Base-by-base conservation (phyloP, 495 filamentous ascomycete species). In the Penicillium paxilli region DNA sequence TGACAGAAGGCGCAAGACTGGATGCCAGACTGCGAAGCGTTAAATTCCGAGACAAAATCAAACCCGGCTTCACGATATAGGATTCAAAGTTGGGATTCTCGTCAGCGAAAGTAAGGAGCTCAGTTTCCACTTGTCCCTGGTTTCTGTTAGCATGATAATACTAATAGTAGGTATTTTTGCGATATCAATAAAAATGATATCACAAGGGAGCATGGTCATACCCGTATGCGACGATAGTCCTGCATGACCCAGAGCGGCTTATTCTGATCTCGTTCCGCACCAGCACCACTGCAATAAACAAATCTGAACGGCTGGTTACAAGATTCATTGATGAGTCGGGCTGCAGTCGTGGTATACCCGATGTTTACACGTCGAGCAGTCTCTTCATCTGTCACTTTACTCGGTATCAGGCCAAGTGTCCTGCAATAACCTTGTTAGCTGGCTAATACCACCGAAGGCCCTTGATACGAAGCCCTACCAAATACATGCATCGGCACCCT, bases 401-500 rank as follows among this genome's bases (percentile, higher is more conserved):
- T 52, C 4, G 37, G 38, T 10, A 52, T 47, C 21, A 47, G 56
- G 41, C 55, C 56, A 20, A 62, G 40, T 12, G 48, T 49, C 54
- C 32, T 52, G 32, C 19, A 17, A 26, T 19, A 47, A 21, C 3
- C 5, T 7, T 3, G 12, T 35, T 7, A 22, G n/a, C n/a, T 38
- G 16, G 17, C 35, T 38, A 19, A n/a, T 8, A 38, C 35, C 3
- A n/a, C n/a, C n/a, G n/a, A n/a, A n/a, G n/a, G n/a, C n/a, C n/a
- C n/a, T n/a, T n/a, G 6, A 3, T 22, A 8, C 21, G 20, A 14
- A 14, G 9, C 46, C 57, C 54, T 52, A 78, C 80, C 80, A 84
- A 22, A 84, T 69, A 58, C 80, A 83, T 14, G 70, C 78, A 28
- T 79, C 70, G 1, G 77, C 80, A 30, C 75, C 79, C n/a, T 59